Evolutionary conservation across 2,329 filamentous ascomycete genomes (phyloP).

Genomic region (Ascochyta viciae-villosae): DNA sequence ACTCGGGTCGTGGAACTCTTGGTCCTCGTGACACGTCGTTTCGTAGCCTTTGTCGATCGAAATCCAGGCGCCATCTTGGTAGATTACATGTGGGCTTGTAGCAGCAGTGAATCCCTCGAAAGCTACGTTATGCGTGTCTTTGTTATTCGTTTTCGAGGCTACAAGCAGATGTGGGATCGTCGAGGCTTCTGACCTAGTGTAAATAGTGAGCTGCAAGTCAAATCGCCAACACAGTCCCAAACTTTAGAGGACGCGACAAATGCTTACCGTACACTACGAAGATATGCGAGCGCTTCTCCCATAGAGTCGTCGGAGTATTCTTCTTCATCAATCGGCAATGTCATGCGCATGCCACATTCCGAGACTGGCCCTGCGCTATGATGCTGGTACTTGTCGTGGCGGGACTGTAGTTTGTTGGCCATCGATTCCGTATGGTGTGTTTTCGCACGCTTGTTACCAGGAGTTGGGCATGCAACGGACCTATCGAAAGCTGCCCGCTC

Average conservation of each 20-base stretch:
- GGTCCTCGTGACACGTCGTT: conserved; percentile 18
- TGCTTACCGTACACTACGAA: conserved; percentile 44
- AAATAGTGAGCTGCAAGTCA: conserved; percentile 22
- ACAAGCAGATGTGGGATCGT: conserved; percentile 75
- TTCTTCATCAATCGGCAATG: conserved; percentile 33
- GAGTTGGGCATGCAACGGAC: background rate
- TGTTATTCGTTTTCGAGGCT: conserved; percentile 55
- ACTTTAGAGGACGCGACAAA: no score
- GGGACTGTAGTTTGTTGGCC: background rate
- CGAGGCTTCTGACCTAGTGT: conserved; percentile 73
- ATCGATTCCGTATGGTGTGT: background rate
- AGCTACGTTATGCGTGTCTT: conserved; percentile 16
- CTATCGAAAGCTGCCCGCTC: conserved; percentile 17
- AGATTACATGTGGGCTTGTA: conserved; percentile 66
- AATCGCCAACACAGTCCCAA: background rate
- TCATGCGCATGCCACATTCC: conserved; percentile 39
- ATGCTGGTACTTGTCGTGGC: conserved; percentile 2
- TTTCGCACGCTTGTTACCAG: conserved; percentile 26
- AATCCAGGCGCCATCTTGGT: conserved; percentile 80
- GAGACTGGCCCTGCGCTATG: conserved; percentile 15
- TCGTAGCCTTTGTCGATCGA: conserved; percentile 52
- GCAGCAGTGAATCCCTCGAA: conserved; percentile 57
- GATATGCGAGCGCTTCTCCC: conserved; percentile 43
- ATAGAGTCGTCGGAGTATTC: conserved; percentile 38
- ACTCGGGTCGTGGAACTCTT: conserved; percentile 19